Evolutionary conservation across 495 filamentous ascomycete genomes (phyloP), one percentile per base, ranked within the genome.

Genomic region (Neurospora cerealis): DNA sequence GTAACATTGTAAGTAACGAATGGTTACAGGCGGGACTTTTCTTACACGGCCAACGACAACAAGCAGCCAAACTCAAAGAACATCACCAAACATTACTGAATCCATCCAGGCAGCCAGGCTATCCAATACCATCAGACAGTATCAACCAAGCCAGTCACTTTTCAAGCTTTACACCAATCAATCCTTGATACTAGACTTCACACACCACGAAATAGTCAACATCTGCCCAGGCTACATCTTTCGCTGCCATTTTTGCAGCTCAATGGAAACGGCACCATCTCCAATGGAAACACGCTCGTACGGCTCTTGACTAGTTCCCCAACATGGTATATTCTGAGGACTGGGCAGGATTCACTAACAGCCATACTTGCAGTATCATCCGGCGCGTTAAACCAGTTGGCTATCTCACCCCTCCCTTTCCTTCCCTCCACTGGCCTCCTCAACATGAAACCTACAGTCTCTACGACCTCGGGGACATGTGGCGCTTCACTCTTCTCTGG

Each of bases 401-500:
- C 77, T 96, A 97, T 81, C 80, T 82, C 69, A 89, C 88, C 9
- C 96, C 94, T 38, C 78, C 85, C 4, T 99, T 97, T 79, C 96
- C 96, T 6, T 95, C 93, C 38, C 91, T 99, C 71, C 95, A 95
- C 84, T 91, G 92, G 86, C 91, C 92, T 21, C 83, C 74, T 75
- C 86, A 54, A 73, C 81, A 83, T 36, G 79, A 85, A 21, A 83
- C 87, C 34, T 86, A 86, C 74, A 93, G 92, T 73, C 90, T 98
- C 74, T 96, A 94, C 84, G 88, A 92, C 80, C 85, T 91, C 40
- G 75, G 79, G 40, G 94, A 98, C 79, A 93, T 97, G 66, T 97
- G 93, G 93, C 91, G 92, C 71, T 97, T 95, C 80, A 99, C 96
- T 0, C 83, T 97, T 2, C 88, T 90, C 79, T 99, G 96, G 96